Percentiles rank a stretch among this genome's conserved stretches.
phyloP scores from a whole-genome alignment of 2,329 filamentous ascomycete species.

The Phaeosphaeria sp. region DNA sequence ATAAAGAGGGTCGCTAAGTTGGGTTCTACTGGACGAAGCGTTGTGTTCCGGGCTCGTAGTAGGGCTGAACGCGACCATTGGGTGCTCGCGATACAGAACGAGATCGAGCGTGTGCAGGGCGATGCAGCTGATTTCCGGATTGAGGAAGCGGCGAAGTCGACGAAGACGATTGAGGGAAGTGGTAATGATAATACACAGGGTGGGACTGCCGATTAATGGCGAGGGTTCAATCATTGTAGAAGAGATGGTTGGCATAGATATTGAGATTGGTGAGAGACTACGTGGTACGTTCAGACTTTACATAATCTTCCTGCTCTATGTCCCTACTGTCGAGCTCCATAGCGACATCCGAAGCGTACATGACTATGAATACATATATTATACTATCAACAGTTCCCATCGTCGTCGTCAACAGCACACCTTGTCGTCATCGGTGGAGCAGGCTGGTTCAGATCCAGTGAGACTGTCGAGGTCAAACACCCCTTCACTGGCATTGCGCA shows the following conservation, averaged over 20 bases:
- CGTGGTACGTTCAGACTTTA: not conserved
- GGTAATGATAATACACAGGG: not conserved
- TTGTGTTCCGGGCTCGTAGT: constrained; percentile 71
- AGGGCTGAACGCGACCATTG: constrained; percentile 71
- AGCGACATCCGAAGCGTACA: not conserved
- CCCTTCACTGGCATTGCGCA: not conserved
- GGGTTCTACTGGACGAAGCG: constrained; percentile 65
- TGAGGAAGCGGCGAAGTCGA: constrained; percentile 26
- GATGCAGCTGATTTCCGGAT: constrained; percentile 55
- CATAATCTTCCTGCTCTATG: not conserved
- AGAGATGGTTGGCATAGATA: not conserved
- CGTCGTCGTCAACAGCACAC: not conserved
- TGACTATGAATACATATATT: not conserved
- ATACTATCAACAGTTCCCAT: not conserved
- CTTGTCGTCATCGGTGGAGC: too few relatives aligned
- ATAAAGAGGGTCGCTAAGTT: constrained; percentile 67
- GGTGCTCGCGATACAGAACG: constrained; percentile 69
- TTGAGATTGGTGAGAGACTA: not conserved
- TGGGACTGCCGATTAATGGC: not conserved
- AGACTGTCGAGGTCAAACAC: not conserved
- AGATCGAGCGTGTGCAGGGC: constrained; percentile 66
- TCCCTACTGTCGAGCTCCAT: not conserved
- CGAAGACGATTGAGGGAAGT: not conserved
- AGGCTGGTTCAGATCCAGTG: too few relatives aligned
- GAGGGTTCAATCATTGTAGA: not conserved